phyloP scores from a whole-genome alignment of 257 asterid species.

The Nicotiana paniculata region DNA sequence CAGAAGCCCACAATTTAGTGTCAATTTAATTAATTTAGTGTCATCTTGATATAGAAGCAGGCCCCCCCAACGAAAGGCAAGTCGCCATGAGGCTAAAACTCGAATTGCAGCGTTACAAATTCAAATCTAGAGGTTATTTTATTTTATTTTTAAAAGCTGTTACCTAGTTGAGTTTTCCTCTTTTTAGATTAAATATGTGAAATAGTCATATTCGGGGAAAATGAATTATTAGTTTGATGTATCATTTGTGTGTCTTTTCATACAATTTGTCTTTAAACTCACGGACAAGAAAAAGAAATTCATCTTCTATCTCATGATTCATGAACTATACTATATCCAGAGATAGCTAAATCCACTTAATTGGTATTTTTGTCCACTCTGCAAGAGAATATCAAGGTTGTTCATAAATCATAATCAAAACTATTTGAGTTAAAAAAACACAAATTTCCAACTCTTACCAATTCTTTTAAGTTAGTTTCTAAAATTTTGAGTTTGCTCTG shows the following conservation, averaged over 20 bases:
- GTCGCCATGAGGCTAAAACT: neutral
- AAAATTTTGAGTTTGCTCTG: neutral
- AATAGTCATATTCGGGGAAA: neutral
- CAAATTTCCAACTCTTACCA: neutral
- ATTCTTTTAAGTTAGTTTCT: neutral
- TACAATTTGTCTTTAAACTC: neutral
- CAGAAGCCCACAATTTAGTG: neutral
- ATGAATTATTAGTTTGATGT: neutral
- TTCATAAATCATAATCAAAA: constrained; percentile 2
- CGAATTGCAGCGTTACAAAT: neutral
- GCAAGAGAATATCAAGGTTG: neutral
- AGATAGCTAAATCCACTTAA: neutral
- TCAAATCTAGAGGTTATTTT: neutral
- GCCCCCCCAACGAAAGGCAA: neutral
- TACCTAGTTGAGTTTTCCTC: no score
- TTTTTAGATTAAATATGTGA: no score
- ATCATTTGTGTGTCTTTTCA: neutral
- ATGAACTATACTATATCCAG: neutral
- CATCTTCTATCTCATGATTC: neutral
- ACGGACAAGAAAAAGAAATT: neutral
- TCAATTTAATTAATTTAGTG: neutral
- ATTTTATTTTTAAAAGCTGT: no score
- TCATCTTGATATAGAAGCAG: neutral
- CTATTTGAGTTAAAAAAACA: neutral
- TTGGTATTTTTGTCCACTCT: neutral